These are phyloP conservation scores for Tylopilus sp. DNA, from an alignment of 768 basidiomycete species.

Conservation along the genomic window DNA sequence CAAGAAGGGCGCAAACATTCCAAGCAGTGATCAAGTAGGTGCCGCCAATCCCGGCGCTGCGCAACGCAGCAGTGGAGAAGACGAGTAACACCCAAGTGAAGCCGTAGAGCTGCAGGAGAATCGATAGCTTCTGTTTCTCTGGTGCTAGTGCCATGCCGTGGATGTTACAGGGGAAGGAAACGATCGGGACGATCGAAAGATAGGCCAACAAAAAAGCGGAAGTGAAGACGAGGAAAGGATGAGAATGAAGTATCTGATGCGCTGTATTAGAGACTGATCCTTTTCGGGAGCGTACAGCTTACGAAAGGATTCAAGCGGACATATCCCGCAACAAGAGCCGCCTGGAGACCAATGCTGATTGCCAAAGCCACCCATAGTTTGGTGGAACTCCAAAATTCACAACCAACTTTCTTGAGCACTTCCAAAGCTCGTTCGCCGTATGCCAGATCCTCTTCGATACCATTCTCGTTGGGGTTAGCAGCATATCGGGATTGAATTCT, in stretches of 20 bases:
- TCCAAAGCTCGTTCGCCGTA: conserved; percentile 19
- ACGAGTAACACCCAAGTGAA: conserved; percentile 61
- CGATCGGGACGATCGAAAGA: conserved; percentile 41
- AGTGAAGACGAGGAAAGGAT: conserved; percentile 47
- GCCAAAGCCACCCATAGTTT: conserved; percentile 63
- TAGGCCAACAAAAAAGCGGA: conserved; percentile 51
- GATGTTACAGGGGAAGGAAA: conserved; percentile 35
- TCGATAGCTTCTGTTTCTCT: conserved; percentile 47
- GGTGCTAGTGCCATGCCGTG: conserved; percentile 19
- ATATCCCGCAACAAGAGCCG: conserved; percentile 45
- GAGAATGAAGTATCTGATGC: conserved; percentile 59
- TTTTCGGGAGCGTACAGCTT: conserved; percentile 18
- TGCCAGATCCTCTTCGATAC: conserved; percentile 1
- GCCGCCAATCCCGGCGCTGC: conserved; percentile 43
- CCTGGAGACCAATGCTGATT: conserved; percentile 44
- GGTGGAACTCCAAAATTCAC: conserved; percentile 44
- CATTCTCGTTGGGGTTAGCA: conserved; percentile 1
- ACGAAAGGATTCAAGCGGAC: conserved; percentile 64
- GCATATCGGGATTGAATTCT: conserved; percentile 12
- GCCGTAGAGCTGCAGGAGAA: conserved; percentile 51
- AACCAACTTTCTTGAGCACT: conserved; percentile 26
- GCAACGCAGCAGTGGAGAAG: conserved; percentile 44
- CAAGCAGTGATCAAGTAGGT: conserved; percentile 57
- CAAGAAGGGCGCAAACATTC: conserved; percentile 46
- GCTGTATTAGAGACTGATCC: not conserved